These are phyloP conservation scores for Populus pruinosa DNA, from an alignment of 345 rosid species.

Conservation along the genomic window DNA sequence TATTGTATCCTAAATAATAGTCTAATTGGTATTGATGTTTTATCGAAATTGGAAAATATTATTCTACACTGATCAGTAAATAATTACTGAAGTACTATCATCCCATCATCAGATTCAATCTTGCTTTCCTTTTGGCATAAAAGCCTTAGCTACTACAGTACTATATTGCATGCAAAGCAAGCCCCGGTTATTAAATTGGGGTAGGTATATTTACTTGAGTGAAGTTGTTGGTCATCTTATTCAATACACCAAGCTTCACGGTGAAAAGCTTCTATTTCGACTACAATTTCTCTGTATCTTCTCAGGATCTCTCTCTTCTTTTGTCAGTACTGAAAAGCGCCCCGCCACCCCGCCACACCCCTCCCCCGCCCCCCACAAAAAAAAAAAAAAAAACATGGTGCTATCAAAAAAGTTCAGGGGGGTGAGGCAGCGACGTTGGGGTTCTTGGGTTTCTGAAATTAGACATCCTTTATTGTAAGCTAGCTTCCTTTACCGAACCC, in stretches of 20 bases:
- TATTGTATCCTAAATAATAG: no score
- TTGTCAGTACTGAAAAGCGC: no score
- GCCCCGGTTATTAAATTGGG: not conserved
- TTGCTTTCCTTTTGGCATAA: not conserved
- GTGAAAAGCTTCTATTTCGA: not conserved
- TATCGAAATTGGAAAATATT: no score
- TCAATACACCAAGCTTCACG: not conserved
- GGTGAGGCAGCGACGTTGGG: constrained; percentile 33
- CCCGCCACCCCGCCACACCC: not conserved
- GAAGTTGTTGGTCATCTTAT: not conserved
- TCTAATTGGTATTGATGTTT: no score
- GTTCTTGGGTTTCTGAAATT: constrained; percentile 33
- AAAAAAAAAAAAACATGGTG: constrained; percentile 5
- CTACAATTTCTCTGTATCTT: not conserved
- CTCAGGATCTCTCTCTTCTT: not conserved
- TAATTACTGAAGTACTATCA: not conserved
- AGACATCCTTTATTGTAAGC: constrained; percentile 33
- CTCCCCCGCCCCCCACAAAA: not conserved
- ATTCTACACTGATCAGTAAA: no score
- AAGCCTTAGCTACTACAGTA: not conserved
- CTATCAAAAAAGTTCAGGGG: constrained; percentile 33
- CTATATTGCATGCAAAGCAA: not conserved
- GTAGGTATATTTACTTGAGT: not conserved
- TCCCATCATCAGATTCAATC: not conserved
- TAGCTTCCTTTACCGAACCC: not conserved